These are phyloP conservation scores for Ilex asprella DNA, from an alignment of 257 asterid species.

Conservation along the genomic window DNA sequence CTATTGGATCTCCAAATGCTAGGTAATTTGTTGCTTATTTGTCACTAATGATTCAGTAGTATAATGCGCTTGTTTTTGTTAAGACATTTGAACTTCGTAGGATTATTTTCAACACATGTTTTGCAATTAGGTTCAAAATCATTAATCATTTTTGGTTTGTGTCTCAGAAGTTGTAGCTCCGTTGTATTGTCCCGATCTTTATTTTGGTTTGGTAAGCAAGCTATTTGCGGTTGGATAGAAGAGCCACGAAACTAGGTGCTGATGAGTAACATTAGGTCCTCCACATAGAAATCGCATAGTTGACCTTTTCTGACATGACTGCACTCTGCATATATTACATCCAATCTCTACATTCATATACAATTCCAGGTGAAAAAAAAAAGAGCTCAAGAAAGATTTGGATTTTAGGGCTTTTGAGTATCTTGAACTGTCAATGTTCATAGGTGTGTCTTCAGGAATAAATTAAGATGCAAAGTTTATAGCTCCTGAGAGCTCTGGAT, in stretches of 20 bases:
- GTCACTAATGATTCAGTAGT: not conserved
- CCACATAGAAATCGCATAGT: not conserved
- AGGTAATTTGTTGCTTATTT: constrained; percentile 18
- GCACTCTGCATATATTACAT: not conserved
- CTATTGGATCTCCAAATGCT: constrained; percentile 13
- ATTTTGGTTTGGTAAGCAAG: no score
- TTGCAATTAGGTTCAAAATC: not conserved
- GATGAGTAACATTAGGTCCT: not conserved
- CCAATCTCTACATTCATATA: not conserved
- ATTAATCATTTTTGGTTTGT: not conserved
- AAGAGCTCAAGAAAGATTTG: no score
- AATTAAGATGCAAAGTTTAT: no score
- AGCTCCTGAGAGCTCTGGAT: no score
- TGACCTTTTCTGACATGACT: not conserved
- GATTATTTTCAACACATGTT: not conserved
- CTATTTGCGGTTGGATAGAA: no score
- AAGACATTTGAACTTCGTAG: not conserved
- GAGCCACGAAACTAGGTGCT: no score
- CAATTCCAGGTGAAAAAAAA: no score
- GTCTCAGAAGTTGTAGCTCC: not conserved
- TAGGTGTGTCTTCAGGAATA: no score
- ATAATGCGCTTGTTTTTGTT: not conserved
- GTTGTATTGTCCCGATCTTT: no score
- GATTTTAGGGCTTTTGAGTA: no score
- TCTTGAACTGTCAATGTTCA: no score